Percentiles rank a stretch among this genome's conserved stretches.
Evolutionary conservation across 805 yeast genomes (phyloP).

Genomic region (Barnettozyma vustinii): DNA sequence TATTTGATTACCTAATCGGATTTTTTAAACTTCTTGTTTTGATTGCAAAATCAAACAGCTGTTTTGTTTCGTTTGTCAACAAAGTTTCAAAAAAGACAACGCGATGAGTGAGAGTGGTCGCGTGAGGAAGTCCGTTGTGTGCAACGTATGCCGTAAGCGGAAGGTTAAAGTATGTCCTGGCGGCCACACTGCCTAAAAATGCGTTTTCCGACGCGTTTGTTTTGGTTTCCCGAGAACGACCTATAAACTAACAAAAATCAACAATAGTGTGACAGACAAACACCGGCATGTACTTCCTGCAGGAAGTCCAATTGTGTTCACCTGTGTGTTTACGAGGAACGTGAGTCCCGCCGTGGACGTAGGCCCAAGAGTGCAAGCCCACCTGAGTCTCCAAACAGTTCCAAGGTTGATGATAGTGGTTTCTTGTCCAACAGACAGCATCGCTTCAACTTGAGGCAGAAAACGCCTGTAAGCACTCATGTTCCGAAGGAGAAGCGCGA

Average conservation of each 20-base stretch:
- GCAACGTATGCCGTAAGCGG: slow-evolving; percentile 26
- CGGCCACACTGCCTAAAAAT: background rate
- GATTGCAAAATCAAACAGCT: background rate
- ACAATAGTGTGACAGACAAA: slow-evolving; percentile 24
- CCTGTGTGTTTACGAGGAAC: slow-evolving; percentile 23
- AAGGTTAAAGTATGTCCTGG: slow-evolving; percentile 22
- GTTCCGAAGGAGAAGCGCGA: slow-evolving; percentile 7
- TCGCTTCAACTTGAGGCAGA: slow-evolving; percentile 4
- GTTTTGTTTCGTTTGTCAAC: background rate
- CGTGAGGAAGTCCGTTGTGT: slow-evolving; percentile 25
- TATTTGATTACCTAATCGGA: background rate
- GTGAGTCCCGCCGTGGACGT: slow-evolving; percentile 8
- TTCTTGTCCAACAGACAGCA: background rate
- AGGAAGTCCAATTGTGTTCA: slow-evolving; percentile 22
- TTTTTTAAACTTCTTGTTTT: background rate
- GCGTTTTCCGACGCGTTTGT: background rate
- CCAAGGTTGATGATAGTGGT: background rate
- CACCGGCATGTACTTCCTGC: slow-evolving; percentile 24
- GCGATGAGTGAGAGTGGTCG: slow-evolving; percentile 9
- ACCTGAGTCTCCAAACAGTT: slow-evolving; percentile 1
- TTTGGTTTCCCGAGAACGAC: background rate
- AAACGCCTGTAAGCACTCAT: background rate
- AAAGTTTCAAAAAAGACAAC: background rate
- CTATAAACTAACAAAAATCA: background rate
- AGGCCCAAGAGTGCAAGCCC: slow-evolving; percentile 1